These are phyloP conservation scores for Monascus purpureus DNA, from an alignment of 495 filamentous ascomycete genomes.

Conservation along the genomic window DNA sequence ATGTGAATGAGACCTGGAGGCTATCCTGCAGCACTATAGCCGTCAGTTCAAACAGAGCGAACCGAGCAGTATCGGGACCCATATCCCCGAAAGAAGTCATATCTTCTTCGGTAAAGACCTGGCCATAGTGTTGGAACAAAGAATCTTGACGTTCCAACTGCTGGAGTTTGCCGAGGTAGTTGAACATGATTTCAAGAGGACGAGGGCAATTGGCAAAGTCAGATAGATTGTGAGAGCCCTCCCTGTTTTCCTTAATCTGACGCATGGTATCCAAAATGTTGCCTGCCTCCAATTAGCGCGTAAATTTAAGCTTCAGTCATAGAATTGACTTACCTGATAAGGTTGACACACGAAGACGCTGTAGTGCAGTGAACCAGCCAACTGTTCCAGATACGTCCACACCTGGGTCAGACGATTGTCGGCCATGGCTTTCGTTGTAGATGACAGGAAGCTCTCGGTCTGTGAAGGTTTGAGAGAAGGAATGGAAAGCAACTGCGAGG, in stretches of 20 bases:
- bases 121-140: conserved; percentile 45
- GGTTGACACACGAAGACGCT: conserved; percentile 23
- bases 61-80: conserved; percentile 32
- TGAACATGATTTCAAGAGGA: conserved; percentile 58
- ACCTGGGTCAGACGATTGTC: conserved; percentile 33
- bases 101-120: conserved; percentile 24
- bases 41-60: conserved; percentile 51
- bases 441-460: conserved; percentile 43
- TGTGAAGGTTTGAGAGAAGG: conserved; percentile 31
- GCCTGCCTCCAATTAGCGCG: conserved; percentile 5
- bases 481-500: conserved; percentile 33
- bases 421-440: conserved; percentile 43
- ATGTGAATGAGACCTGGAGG: conserved; percentile 47
- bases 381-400: conserved; percentile 43
- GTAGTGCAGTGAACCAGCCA: conserved; percentile 49
- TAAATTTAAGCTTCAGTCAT: conserved; percentile 8
- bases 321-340: conserved; percentile 21
- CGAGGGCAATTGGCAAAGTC: conserved; percentile 29
- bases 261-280: conserved; percentile 24
- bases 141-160: conserved; percentile 45
- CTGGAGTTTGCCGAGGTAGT: conserved; percentile 48
- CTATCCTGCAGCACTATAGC: conserved; percentile 43
- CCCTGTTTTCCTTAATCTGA: conserved; percentile 28
- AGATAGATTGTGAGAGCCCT: conserved; percentile 17
- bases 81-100: conserved; percentile 32